phyloP scores from a whole-genome alignment of 352 stramenopile genomes.

The Pythium pyrilobum region DNA sequence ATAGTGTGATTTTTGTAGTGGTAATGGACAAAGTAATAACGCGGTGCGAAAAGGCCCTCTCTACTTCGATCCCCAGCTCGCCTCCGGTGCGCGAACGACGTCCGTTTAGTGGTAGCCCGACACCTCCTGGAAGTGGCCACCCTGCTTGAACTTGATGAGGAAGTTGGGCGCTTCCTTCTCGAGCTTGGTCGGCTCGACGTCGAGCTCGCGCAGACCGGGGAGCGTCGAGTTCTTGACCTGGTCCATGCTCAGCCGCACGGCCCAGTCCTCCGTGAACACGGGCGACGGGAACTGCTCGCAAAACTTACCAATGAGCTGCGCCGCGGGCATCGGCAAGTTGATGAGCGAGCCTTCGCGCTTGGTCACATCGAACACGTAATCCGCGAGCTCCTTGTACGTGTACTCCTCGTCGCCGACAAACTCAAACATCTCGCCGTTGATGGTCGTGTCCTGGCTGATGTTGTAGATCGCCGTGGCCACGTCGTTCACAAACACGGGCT shows the following conservation, averaged over 20 bases:
- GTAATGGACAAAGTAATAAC: conserved; percentile 14
- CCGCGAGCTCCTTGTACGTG: conserved; percentile 94
- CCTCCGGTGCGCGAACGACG: background rate
- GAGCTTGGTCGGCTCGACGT: conserved; percentile 88
- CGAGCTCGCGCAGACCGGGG: conserved; percentile 72
- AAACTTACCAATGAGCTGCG: conserved; percentile 73
- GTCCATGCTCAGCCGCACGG: conserved; percentile 67
- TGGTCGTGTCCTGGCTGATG: conserved; percentile 69
- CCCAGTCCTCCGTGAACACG: conserved; percentile 77
- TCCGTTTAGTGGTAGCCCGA: conserved; percentile 76
- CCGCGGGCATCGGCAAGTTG: conserved; percentile 76
- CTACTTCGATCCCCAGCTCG: background rate
- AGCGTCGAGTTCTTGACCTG: conserved; percentile 81
- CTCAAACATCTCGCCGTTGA: conserved; percentile 94
- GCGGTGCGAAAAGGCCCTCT: background rate
- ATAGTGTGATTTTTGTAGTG: conserved; percentile 1
- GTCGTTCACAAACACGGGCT: conserved; percentile 90
- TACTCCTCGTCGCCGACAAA: conserved; percentile 96
- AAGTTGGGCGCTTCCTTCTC: conserved; percentile 95
- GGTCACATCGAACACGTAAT: conserved; percentile 94
- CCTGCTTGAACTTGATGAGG: conserved; percentile 92
- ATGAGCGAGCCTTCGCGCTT: conserved; percentile 69
- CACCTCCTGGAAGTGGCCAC: conserved; percentile 93
- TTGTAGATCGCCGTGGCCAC: conserved; percentile 79
- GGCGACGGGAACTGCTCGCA: conserved; percentile 81